Base-by-base conservation (phyloP, 192 early-diverging fungal genomes). In the Coemansia sp. region DNA sequence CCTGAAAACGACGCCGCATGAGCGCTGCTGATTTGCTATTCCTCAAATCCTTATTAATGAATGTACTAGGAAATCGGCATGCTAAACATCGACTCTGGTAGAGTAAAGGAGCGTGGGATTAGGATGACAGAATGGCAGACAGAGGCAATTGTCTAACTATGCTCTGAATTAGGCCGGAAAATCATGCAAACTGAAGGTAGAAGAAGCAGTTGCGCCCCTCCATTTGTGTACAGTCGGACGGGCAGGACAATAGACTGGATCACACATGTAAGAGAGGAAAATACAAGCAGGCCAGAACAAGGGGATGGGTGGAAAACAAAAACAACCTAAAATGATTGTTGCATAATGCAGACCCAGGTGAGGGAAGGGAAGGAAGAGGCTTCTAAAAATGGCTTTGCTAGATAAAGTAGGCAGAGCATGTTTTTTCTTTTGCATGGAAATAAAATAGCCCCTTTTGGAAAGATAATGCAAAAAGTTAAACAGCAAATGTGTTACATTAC, bases 401-500 rank as follows among this genome's bases (percentile, higher is more conserved):
- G 16, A 37, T 19, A 15, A 22, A 57, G 63, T 52, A 65, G 26
- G 32, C 32, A 32, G 4, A 32, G 32, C 32, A 32, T 32, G 32
- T 32, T 32, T 32, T 32, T 32, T 0, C 32, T 32, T 32, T 32
- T 32, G 32, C 32, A 32, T 32, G 32, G 32, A 32, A 32, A 32
- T 32, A 32, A 32, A 32, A 32, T 41, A 43, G 19, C 41, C 41
- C 13, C 19, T 47, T 41, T 54, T 54, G 64, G 52, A 32, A 19
- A 36, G 32, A 32, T 12, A 41, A 42, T 37, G 36, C 19, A 41
- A 32, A 48, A 59, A 37, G 37, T 59, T 47, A n/a, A 47, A n/a
- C 32, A 54, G 51, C 51, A 26, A 26, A 26, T 54, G 36, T 41
- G 5, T 4, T 41, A 59, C 57, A 59, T 63, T 77, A 82, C 80